Conservation (phyloP, 805 yeast genomes). For the Torulaspora maleeae region DNA sequence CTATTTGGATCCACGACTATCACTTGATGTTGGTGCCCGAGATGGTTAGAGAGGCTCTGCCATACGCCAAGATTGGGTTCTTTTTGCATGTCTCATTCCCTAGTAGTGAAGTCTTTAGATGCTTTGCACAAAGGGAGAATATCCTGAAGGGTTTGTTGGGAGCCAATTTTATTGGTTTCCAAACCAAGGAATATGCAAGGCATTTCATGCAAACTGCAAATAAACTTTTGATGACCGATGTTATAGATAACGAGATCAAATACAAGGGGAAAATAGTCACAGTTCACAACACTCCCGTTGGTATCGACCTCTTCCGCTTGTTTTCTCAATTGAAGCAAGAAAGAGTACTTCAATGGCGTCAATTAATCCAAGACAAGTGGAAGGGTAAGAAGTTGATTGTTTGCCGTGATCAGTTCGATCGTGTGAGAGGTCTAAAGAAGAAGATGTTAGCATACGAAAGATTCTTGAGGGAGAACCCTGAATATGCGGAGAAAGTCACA, state of each 20-base stretch:
- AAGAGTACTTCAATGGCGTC: slow-evolving; percentile 60
- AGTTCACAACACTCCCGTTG: slow-evolving; percentile 64
- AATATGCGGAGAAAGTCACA: slow-evolving; percentile 61
- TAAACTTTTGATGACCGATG: slow-evolving; percentile 76
- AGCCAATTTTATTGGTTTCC: slow-evolving; percentile 83
- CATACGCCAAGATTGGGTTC: slow-evolving; percentile 83
- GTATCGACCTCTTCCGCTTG: slow-evolving; percentile 66
- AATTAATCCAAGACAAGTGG: slow-evolving; percentile 77
- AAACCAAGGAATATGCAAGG: slow-evolving; percentile 86
- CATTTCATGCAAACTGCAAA: slow-evolving; percentile 91
- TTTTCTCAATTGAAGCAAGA: slow-evolving; percentile 42
- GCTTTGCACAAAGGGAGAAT: slow-evolving; percentile 79
- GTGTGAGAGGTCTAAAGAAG: slow-evolving; percentile 81
- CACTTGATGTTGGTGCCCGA: slow-evolving; percentile 82
- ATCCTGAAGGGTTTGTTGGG: slow-evolving; percentile 81
- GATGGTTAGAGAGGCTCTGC: slow-evolving; percentile 71
- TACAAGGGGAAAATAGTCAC: slow-evolving; percentile 54
- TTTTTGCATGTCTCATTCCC: slow-evolving; percentile 94
- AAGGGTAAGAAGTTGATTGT: slow-evolving; percentile 62
- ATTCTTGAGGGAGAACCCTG: slow-evolving; percentile 68
- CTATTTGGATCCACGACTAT: slow-evolving; percentile 91
- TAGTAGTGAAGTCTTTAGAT: slow-evolving; percentile 89
- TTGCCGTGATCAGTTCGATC: slow-evolving; percentile 83
- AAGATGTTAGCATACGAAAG: slow-evolving; percentile 82
- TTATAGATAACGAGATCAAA: slow-evolving; percentile 54